Conservation (phyloP, 179 eudicot species). For the Vitellaria paradoxa region DNA sequence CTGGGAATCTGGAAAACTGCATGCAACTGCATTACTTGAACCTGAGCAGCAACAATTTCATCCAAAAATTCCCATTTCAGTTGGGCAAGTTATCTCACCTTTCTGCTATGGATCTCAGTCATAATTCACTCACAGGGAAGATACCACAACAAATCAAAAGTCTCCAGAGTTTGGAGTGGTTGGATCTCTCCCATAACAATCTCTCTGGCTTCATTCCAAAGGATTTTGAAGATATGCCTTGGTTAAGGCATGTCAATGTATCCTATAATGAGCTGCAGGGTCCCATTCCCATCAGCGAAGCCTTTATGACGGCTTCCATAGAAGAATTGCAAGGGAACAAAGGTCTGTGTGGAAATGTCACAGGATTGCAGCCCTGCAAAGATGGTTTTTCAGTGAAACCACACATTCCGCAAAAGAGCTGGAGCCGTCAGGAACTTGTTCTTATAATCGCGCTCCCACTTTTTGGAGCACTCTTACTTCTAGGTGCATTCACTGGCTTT, state of each 20-base stretch:
- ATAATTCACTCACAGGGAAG: constrained; percentile 18
- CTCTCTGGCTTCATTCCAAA: constrained; percentile 27
- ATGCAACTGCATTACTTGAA: constrained; percentile 24
- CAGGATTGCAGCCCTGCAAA: constrained; percentile 26
- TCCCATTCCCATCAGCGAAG: constrained; percentile 29
- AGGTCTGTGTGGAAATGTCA: constrained; percentile 40
- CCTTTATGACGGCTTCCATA: constrained; percentile 16
- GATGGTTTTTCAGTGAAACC: background rate
- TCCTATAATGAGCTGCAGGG: constrained; percentile 41
- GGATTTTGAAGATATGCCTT: constrained; percentile 5
- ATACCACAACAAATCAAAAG: constrained; percentile 30
- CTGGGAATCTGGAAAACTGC: constrained; percentile 21
- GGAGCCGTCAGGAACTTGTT: background rate
- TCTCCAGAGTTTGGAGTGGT: constrained; percentile 23
- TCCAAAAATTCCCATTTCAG: constrained; percentile 14
- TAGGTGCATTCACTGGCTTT: too few relatives aligned
- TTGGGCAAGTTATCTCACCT: constrained; percentile 15
- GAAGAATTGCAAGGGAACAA: constrained; percentile 27
- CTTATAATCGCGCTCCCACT: too few relatives aligned
- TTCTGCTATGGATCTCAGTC: constrained; percentile 25
- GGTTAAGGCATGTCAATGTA: constrained; percentile 15
- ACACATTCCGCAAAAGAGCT: background rate
- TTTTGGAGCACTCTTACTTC: too few relatives aligned
- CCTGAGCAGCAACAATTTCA: constrained; percentile 33
- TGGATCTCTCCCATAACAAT: constrained; percentile 40